These are phyloP conservation scores for Fusarium sp. DNA, from an alignment of 2,329 filamentous ascomycete genomes.

Conservation along the genomic window DNA sequence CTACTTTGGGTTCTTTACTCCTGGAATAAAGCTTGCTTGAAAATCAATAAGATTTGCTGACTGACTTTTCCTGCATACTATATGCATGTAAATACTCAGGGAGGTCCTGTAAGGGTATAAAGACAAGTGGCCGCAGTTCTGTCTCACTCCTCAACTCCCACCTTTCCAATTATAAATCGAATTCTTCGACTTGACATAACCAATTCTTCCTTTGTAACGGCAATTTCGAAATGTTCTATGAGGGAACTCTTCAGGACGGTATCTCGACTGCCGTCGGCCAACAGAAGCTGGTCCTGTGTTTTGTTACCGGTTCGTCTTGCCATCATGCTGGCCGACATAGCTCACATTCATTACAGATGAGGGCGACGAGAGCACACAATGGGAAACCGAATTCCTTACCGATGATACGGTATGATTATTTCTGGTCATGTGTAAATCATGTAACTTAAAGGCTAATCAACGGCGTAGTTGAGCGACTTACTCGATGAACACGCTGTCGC, in stretches of 20 bases:
- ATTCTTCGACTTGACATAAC: neutral
- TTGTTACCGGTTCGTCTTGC: constrained; percentile 74
- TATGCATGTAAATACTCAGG: constrained; percentile 5
- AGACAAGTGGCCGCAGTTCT: constrained; percentile 33
- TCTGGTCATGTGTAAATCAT: neutral
- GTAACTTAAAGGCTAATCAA: constrained; percentile 18
- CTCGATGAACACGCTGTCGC: constrained; percentile 73
- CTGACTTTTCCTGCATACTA: neutral
- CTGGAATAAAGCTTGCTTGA: neutral
- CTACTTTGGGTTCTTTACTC: neutral
- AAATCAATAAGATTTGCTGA: neutral
- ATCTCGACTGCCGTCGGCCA: constrained; percentile 80
- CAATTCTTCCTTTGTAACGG: neutral
- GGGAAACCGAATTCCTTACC: constrained; percentile 76
- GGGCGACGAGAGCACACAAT: constrained; percentile 73
- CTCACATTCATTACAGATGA: constrained; percentile 50
- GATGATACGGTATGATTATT: constrained; percentile 62
- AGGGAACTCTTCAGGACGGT: constrained; percentile 82
- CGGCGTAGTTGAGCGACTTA: constrained; percentile 62
- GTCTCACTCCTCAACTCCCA: neutral
- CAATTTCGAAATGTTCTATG: constrained; percentile 75
- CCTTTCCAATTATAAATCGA: neutral
- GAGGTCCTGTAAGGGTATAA: constrained; percentile 6
- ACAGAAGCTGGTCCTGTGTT: constrained; percentile 83
- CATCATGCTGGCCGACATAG: constrained; percentile 4